phyloP scores from a whole-genome alignment of 2,329 filamentous ascomycete species.

The Ascochyta viciae-villosae region DNA sequence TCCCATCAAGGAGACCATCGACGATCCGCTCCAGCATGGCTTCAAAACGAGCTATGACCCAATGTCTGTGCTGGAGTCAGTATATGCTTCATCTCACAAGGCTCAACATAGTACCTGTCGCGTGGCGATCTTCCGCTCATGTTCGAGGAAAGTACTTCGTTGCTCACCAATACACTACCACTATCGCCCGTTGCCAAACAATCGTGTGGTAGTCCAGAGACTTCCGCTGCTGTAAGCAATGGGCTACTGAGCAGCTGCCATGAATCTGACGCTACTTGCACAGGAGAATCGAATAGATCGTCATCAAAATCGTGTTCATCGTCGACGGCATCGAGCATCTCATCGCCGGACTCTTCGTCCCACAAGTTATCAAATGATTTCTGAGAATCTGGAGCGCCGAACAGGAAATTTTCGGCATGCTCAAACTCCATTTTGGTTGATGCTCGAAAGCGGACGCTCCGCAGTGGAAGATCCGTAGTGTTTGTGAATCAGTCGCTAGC shows the following conservation, averaged over 20 bases:
- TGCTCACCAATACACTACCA: background rate
- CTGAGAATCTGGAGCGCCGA: constrained; percentile 28
- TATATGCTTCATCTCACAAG: background rate
- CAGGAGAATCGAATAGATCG: background rate
- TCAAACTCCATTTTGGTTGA: constrained; percentile 27
- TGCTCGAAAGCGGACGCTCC: background rate
- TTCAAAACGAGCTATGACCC: constrained; percentile 63
- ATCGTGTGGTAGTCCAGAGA: background rate
- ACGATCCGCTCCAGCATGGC: constrained; percentile 61
- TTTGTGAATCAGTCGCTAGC: background rate
- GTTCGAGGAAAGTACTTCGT: background rate
- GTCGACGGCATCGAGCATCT: constrained; percentile 28
- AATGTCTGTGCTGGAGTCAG: constrained; percentile 29
- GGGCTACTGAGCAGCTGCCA: constrained; percentile 18
- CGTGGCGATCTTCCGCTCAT: background rate
- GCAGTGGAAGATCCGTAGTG: background rate
- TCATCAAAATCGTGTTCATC: background rate
- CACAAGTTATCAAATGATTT: constrained; percentile 19
- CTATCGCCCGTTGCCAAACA: background rate
- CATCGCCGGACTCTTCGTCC: constrained; percentile 27
- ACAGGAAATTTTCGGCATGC: constrained; percentile 42
- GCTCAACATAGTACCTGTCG: constrained; percentile 21
- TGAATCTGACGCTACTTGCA: constrained; percentile 8
- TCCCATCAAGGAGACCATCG: constrained; percentile 59
- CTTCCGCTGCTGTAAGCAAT: background rate